phyloP scores from a whole-genome alignment of 2,329 filamentous ascomycete genomes.

The Aspergillus carbonarius region DNA sequence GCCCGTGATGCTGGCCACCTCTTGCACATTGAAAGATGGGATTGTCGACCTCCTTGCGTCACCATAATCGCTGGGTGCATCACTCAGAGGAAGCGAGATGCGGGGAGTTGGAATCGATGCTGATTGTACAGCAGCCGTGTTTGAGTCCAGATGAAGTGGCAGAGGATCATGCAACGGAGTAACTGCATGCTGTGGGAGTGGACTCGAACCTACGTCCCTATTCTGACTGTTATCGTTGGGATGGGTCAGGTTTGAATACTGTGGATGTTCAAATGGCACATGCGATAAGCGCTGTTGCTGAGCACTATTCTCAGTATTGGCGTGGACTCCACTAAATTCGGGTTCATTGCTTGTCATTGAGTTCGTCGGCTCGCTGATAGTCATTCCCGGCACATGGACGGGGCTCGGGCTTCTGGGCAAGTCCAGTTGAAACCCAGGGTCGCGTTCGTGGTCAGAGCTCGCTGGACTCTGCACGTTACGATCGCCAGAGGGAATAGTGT shows the following conservation, averaged over 20 bases:
- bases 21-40: slow-evolving; percentile 34
- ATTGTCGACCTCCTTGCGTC: slow-evolving; percentile 53
- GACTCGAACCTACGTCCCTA: background rate
- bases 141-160: slow-evolving; percentile 16
- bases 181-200: slow-evolving; percentile 20
- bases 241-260: background rate
- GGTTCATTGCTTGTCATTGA: slow-evolving; percentile 1
- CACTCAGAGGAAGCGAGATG: slow-evolving; percentile 45
- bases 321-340: background rate
- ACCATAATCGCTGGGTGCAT: slow-evolving; percentile 56
- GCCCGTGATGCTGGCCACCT: slow-evolving; percentile 21
- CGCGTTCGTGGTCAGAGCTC: slow-evolving; percentile 16
- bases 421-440: slow-evolving; percentile 22
- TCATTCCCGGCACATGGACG: slow-evolving; percentile 16
- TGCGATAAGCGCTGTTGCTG: background rate
- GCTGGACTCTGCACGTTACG: slow-evolving; percentile 5
- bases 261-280: background rate
- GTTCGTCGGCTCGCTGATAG: slow-evolving; percentile 11
- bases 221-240: background rate
- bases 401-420: slow-evolving; percentile 22
- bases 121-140: slow-evolving; percentile 15
- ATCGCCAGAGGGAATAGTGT: slow-evolving; percentile 21
- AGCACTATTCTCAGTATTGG: background rate
- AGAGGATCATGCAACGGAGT: slow-evolving; percentile 18
- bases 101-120: slow-evolving; percentile 29